Evolutionary conservation across 176 grass and related monocot species (phyloP), one percentile per base, ranked within the genome.

Genomic region (Oryza coarctata): DNA sequence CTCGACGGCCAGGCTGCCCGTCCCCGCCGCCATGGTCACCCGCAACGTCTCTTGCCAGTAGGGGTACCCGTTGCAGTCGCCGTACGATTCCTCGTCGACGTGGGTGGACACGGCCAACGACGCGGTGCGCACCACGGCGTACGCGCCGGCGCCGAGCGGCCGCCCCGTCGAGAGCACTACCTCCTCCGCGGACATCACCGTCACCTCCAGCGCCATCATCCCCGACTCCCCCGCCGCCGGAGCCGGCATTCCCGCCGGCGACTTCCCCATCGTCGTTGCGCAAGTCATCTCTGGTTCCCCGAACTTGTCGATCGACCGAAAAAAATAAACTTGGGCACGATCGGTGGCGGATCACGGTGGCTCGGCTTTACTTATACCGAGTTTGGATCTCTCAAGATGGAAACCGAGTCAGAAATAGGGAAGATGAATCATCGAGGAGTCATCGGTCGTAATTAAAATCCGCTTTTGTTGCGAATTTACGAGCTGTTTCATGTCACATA

Each of bases 51-150:
- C 87, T 13, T 18, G 44, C 92, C 92, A 94, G 73, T 61, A 39
- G 14, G 89, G 92, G 76, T 85, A 86, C 18, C 89, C 86, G 58
- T 91, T 64, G 70, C 86, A 75, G 22, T 89, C 13, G 23, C 35
- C 49, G 73, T 20, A 1, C 6, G 50, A 55, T 0, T 81, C 82
- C 38, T 49, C 58, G 71, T 83, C 43, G 33, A 73, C 17, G 65
- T 7, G 26, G 20, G 92, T 94, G 80, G 31, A 27, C 27, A 50
- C 71, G 0, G 35, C 49, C 1, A 44, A 26, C 7, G 50, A 26
- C 9, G 65, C 80, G 0, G 80, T 76, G 40, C 6, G 84, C 10
- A 87, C 58, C 20, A 88, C 74, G 27, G 82, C 84, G 34, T 76
- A 84, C 6, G 80, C 66, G 15, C 80, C 80, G 26, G 8, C 15